A percentile compares a stretch with the other conserved stretches of the same genome.
Conservation (phyloP, 768 basidiomycete species). For the Brasilioporus rufonigricans region DNA sequence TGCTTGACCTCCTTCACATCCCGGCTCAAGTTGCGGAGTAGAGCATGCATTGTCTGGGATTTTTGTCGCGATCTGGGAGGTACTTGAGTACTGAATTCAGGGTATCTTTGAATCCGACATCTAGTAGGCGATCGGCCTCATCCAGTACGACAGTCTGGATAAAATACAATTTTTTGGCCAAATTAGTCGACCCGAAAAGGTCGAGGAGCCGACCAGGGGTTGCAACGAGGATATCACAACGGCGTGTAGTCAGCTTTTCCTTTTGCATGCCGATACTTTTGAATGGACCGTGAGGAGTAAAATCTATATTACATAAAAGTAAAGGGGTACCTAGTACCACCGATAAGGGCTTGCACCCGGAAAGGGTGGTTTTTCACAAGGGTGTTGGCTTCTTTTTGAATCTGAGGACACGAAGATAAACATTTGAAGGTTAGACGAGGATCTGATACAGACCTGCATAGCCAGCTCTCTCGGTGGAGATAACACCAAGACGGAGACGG, state of each 20-base stretch:
- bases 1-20: constrained; percentile 53
- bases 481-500: constrained; percentile 59
- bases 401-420: constrained; percentile 38
- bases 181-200: constrained; percentile 50
- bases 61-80: constrained; percentile 43
- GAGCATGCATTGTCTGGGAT: constrained; percentile 62
- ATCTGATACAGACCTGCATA: constrained; percentile 53
- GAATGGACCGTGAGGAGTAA: constrained; percentile 3
- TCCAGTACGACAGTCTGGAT: constrained; percentile 58
- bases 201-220: constrained; percentile 78
- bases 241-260: constrained; percentile 25
- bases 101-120: constrained; percentile 68
- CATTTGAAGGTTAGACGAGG: not conserved
- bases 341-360: constrained; percentile 49
- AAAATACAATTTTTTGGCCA: constrained; percentile 35
- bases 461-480: constrained; percentile 77
- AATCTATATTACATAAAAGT: not conserved
- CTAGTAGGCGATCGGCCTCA: constrained; percentile 73
- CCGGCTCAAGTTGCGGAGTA: constrained; percentile 78
- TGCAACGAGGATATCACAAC: constrained; percentile 60
- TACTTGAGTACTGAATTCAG: constrained; percentile 58
- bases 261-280: constrained; percentile 26
- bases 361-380: constrained; percentile 42
- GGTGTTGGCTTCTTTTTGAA: constrained; percentile 59
- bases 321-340: constrained; percentile 48